Conservation (phyloP, 2,329 filamentous ascomycete genomes). For the Fusarium nematophilum region DNA sequence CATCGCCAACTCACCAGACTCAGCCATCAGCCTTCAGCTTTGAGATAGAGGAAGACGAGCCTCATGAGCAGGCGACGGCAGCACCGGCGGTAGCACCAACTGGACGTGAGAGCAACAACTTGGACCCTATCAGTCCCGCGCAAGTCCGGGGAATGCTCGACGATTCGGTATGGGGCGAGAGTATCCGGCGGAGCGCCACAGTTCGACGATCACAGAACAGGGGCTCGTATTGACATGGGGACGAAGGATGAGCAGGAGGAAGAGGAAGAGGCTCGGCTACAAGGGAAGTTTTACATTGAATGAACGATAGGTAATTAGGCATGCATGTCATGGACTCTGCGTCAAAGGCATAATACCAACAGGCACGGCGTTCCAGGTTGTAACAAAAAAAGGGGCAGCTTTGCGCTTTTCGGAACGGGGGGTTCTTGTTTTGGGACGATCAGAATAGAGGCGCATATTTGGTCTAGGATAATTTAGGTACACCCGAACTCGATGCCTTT, state of each 20-base stretch:
- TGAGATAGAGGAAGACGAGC: slow-evolving; percentile 61
- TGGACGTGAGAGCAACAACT: slow-evolving; percentile 68
- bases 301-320: slow-evolving; percentile 20
- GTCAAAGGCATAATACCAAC: slow-evolving; percentile 19
- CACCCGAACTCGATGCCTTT: neutral
- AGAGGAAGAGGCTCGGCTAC: slow-evolving; percentile 27
- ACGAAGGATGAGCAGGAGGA: slow-evolving; percentile 38
- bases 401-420: neutral
- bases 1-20: slow-evolving; percentile 55
- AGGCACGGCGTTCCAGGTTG: slow-evolving; percentile 38
- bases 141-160: slow-evolving; percentile 88
- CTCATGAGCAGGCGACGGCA: slow-evolving; percentile 37
- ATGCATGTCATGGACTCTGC: slow-evolving; percentile 11
- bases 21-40: slow-evolving; percentile 70
- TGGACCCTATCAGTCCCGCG: slow-evolving; percentile 58
- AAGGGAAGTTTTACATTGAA: slow-evolving; percentile 5
- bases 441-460: slow-evolving; percentile 29
- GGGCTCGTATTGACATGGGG: slow-evolving; percentile 48
- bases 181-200: slow-evolving; percentile 88
- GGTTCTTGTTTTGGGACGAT: slow-evolving; percentile 14
- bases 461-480: neutral
- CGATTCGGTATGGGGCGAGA: slow-evolving; percentile 93
- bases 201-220: slow-evolving; percentile 58
- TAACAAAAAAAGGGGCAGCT: slow-evolving; percentile 6
- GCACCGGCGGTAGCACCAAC: slow-evolving; percentile 46